Percentiles rank a stretch among this genome's conserved stretches.
These are phyloP conservation scores for Pouteria glomerata DNA, from an alignment of 148 eudicot species.

Conservation along the genomic window DNA sequence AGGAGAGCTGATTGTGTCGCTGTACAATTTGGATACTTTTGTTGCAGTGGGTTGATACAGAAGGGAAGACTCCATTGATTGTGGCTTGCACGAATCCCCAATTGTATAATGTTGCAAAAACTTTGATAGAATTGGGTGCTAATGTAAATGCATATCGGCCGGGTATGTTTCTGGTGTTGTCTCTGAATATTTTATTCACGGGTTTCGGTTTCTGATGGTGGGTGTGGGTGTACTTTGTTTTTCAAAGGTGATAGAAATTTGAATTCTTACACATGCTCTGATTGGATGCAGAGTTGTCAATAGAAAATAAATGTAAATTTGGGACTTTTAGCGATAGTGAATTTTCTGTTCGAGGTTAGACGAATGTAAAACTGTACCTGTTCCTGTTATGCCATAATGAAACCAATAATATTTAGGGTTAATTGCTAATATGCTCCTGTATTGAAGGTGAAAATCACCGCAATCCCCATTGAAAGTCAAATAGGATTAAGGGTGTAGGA, in stretches of 20 bases:
- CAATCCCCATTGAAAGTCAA: background rate
- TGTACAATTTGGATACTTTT: conserved; percentile 3
- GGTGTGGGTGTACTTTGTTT: background rate
- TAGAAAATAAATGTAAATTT: no score
- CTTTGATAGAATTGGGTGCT: conserved; percentile 90
- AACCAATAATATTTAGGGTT: background rate
- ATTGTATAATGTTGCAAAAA: conserved; percentile 63
- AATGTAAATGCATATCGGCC: conserved; percentile 87
- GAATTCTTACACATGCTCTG: background rate
- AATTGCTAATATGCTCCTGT: background rate
- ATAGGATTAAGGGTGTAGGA: background rate
- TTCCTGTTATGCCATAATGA: background rate
- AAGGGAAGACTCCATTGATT: conserved; percentile 90
- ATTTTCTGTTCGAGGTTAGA: background rate
- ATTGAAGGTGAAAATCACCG: background rate
- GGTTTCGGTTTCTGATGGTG: background rate
- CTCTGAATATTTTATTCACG: background rate
- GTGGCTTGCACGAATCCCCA: conserved; percentile 64
- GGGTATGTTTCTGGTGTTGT: conserved; percentile 35
- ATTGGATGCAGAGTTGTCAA: no score
- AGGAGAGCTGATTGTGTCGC: background rate
- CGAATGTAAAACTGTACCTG: no score
- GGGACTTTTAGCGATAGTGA: background rate
- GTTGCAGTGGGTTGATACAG: conserved; percentile 77
- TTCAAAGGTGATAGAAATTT: background rate